Percentiles rank a stretch among this genome's conserved stretches.
Conservation (phyloP, 805 yeast species). For the Hanseniaspora thailandica region DNA sequence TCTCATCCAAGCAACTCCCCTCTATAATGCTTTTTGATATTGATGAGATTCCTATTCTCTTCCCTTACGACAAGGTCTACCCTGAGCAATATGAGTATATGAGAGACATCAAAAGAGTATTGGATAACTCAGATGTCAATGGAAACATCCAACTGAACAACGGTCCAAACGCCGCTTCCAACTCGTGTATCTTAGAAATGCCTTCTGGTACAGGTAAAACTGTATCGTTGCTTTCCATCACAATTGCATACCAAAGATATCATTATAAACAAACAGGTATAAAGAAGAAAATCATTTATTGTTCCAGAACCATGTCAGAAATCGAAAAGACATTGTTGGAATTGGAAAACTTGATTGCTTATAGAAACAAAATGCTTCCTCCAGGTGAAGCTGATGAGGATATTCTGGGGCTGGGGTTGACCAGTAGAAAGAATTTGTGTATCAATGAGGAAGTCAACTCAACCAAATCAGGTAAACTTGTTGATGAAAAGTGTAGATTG, state of each 20-base stretch:
- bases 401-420: constrained; percentile 84
- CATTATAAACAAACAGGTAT: constrained; percentile 71
- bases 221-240: constrained; percentile 74
- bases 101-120: constrained; percentile 85
- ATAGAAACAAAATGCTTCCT: constrained; percentile 71
- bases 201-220: constrained; percentile 99
- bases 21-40: constrained; percentile 57
- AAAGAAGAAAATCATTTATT: constrained; percentile 65
- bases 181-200: constrained; percentile 84
- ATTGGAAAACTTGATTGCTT: constrained; percentile 77
- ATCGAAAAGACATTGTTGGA: constrained; percentile 95
- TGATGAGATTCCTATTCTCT: constrained; percentile 89
- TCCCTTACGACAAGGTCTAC: constrained; percentile 92
- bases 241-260: constrained; percentile 89
- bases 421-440: constrained; percentile 89
- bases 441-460: constrained; percentile 76
- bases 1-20: too few relatives aligned
- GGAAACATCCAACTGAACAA: constrained; percentile 8
- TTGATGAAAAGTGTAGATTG: constrained; percentile 91
- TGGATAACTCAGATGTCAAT: constrained; percentile 37
- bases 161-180: constrained; percentile 53
- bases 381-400: constrained; percentile 59
- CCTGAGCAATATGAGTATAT: constrained; percentile 98
- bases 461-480: constrained; percentile 82
- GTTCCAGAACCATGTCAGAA: constrained; percentile 99